A percentile compares a stretch with the other conserved stretches of the same genome.
These are phyloP conservation scores for Coemansia sp. DNA, from an alignment of 192 early-diverging fungal genomes.

Conservation along the genomic window DNA sequence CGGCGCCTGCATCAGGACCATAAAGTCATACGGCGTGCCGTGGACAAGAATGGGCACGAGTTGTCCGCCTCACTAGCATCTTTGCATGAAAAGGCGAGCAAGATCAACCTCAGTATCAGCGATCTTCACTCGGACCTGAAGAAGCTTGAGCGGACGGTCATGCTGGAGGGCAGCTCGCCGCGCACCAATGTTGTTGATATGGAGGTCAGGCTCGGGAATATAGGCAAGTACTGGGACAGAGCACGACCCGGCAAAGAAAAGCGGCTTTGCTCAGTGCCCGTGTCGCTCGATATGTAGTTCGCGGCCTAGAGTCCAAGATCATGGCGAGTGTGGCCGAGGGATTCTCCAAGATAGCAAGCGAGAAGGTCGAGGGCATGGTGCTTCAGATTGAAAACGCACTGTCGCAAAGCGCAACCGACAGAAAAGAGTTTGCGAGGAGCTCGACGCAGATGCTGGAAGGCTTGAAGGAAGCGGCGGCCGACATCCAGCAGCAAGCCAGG, in stretches of 20 bases:
- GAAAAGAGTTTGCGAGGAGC: neutral
- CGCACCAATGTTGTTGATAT: constrained; percentile 23
- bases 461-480: neutral
- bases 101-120: constrained; percentile 34
- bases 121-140: constrained; percentile 46
- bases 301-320: constrained; percentile 9
- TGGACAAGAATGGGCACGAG: constrained; percentile 30
- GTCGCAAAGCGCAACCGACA: neutral
- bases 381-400: neutral
- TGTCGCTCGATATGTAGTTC: constrained; percentile 4
- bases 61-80: constrained; percentile 19
- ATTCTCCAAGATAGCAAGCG: neutral
- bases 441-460: neutral
- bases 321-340: neutral
- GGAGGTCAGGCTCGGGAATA: constrained; percentile 30
- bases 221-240: constrained; percentile 11
- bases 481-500: too few relatives aligned
- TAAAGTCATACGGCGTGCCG: constrained; percentile 24
- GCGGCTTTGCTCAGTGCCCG: neutral
- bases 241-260: neutral
- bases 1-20: constrained; percentile 36
- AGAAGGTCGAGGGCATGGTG: neutral
- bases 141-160: constrained; percentile 24
- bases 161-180: constrained; percentile 11
- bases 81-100: constrained; percentile 42